These are phyloP conservation scores for Cornus controversa DNA, from an alignment of 148 eudicot genomes.

Conservation along the genomic window DNA sequence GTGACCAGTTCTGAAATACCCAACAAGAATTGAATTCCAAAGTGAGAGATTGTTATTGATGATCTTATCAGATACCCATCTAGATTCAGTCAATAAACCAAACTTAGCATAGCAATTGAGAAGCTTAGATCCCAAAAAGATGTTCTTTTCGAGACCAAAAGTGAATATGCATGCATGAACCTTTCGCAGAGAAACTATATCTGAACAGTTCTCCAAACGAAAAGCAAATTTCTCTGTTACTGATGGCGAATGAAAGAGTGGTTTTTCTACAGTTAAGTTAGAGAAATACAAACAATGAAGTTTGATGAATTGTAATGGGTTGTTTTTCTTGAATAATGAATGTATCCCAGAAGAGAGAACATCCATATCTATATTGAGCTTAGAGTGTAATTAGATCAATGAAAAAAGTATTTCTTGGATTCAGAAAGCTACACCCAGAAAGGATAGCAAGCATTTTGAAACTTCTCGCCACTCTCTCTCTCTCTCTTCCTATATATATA, in stretches of 20 bases:
- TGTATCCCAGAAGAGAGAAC: not conserved
- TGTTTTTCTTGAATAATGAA: constrained; percentile 3
- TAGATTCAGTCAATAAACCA: constrained; percentile 19
- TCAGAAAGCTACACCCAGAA: not conserved
- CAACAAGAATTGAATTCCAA: constrained; percentile 28
- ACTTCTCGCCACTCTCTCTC: not conserved
- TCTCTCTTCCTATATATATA: no score
- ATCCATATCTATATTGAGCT: not conserved
- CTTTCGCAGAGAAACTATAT: constrained; percentile 12
- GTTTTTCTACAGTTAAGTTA: not conserved
- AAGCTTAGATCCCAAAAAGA: constrained; percentile 26
- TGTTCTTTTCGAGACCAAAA: constrained; percentile 18
- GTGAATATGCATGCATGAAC: constrained; percentile 21
- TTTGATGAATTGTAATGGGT: not conserved
- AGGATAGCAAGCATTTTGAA: not conserved
- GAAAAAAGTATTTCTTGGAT: not conserved
- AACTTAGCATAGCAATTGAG: constrained; percentile 17
- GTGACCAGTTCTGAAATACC: constrained; percentile 21
- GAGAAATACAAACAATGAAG: not conserved
- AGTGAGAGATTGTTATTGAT: constrained; percentile 10
- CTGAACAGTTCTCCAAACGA: constrained; percentile 13
- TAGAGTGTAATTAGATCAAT: not conserved
- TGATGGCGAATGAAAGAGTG: not conserved
- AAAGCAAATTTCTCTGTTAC: constrained; percentile 5
- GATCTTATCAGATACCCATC: constrained; percentile 20